Evolutionary conservation across 345 rosid species (phyloP).

Genomic region (Gossypium turneri): DNA sequence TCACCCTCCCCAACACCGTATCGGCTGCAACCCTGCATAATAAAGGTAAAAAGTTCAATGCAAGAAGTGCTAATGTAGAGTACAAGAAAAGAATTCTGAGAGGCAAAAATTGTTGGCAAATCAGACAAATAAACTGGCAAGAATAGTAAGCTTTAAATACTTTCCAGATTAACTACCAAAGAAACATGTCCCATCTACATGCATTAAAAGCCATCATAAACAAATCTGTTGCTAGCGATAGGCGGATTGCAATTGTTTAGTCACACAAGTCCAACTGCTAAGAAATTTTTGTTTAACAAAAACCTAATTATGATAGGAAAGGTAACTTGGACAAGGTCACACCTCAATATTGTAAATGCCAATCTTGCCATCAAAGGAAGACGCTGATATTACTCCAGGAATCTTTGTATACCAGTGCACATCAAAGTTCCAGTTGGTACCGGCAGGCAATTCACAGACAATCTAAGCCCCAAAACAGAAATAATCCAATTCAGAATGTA

Average conservation of each 20-base stretch:
- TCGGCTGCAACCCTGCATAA: slow-evolving; percentile 81
- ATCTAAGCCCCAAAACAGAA: slow-evolving; percentile 42
- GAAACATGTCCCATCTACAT: background rate
- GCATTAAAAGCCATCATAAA: background rate
- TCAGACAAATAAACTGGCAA: background rate
- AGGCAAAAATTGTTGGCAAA: background rate
- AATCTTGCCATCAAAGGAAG: slow-evolving; percentile 95
- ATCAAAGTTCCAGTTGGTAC: slow-evolving; percentile 97
- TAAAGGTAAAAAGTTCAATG: background rate
- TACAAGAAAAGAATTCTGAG: background rate
- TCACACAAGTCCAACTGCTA: background rate
- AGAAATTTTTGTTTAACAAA: background rate
- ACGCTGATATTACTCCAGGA: slow-evolving; percentile 94
- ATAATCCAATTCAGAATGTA: background rate
- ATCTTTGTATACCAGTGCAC: slow-evolving; percentile 96
- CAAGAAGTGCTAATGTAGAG: background rate
- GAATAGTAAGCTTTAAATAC: background rate
- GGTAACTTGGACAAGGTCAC: background rate
- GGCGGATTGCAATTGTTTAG: background rate
- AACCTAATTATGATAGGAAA: background rate
- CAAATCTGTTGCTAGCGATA: background rate
- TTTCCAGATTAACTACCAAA: background rate
- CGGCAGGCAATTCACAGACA: slow-evolving; percentile 85
- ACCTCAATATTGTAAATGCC: slow-evolving; percentile 97
- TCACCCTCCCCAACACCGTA: slow-evolving; percentile 48